Evolutionary conservation across 1,139 yeast genomes (phyloP).

Genomic region (Sugiyamaella grinbergsii): DNA sequence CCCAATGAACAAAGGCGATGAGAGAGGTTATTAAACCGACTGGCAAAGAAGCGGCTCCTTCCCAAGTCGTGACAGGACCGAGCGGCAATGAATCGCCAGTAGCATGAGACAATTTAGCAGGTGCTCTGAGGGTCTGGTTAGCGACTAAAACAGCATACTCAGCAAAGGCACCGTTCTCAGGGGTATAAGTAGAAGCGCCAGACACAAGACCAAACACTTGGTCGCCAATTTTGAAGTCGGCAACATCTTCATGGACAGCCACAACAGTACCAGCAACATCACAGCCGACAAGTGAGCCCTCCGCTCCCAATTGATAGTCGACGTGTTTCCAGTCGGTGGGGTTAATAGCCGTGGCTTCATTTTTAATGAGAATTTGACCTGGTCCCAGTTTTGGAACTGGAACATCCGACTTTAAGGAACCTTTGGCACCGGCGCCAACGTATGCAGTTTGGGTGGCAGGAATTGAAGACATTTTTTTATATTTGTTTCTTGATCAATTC

Average conservation of each 20-base stretch:
- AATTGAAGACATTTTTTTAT: slow-evolving; percentile 1
- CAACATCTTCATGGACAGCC: slow-evolving; percentile 59
- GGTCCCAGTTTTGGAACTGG: slow-evolving; percentile 31
- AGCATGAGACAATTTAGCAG: slow-evolving; percentile 12
- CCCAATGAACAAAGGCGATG: slow-evolving; percentile 27
- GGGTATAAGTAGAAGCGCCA: slow-evolving; percentile 49
- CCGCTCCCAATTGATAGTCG: slow-evolving; percentile 42
- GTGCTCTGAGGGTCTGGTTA: slow-evolving; percentile 4
- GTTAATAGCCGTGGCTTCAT: slow-evolving; percentile 63
- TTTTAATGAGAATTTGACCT: slow-evolving; percentile 55
- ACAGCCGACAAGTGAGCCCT: slow-evolving; percentile 48
- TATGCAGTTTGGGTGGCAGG: slow-evolving; percentile 23
- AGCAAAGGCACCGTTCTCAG: slow-evolving; percentile 60
- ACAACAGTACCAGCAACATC: slow-evolving; percentile 59
- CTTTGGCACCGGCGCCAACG: slow-evolving; percentile 19
- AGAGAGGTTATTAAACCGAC: slow-evolving; percentile 39
- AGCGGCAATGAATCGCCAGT: slow-evolving; percentile 34
- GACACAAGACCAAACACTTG: slow-evolving; percentile 53
- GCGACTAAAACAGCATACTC: slow-evolving; percentile 48
- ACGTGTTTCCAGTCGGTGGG: slow-evolving; percentile 78
- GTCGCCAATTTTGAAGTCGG: slow-evolving; percentile 57
- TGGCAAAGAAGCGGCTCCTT: slow-evolving; percentile 65
- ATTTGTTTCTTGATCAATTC: background rate
- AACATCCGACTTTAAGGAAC: slow-evolving; percentile 19
- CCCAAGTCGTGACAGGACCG: slow-evolving; percentile 52